Evolutionary conservation across 2,329 filamentous ascomycete species (phyloP), one percentile per base, ranked within the genome.

Genomic region (Sporothrix curviconia): DNA sequence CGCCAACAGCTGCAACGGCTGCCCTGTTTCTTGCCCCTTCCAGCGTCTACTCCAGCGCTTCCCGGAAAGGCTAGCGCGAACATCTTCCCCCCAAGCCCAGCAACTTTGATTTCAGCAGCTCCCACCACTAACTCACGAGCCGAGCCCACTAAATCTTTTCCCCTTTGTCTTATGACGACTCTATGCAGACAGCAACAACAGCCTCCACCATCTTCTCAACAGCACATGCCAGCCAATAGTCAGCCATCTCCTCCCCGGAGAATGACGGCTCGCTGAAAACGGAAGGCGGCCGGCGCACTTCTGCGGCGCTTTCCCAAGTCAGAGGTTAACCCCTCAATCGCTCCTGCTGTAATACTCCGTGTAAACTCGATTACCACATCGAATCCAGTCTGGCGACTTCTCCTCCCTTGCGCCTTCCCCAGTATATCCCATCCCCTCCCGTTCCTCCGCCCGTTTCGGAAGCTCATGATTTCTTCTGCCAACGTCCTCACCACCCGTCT

Each of bases 341-440:
- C 28, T 25, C 37, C 36, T 32, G 4, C 25, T 14, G 24, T 17
- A n/a, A 14, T 17, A 11, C 39, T n/a, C n/a, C n/a, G n/a, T n/a
- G 17, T 28, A 50, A 50, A 37, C 24, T 50, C 50, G 25, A 53
- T 52, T 52, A 53, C 50, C 37, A 22, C 50, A 43, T 53, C 50
- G 25, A 43, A 32, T 40, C 25, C 15, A 24, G 19, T 42, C 25
- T 32, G 25, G 37, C 37, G 50, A 53, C 30, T 32, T 37, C 34
- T n/a, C n/a, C n/a, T n/a, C n/a, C n/a, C n/a, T n/a, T n/a, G n/a
- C n/a, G n/a, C n/a, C n/a, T n/a, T n/a, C n/a, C n/a, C n/a, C n/a
- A n/a, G n/a, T n/a, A n/a, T n/a, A n/a, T n/a, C n/a, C n/a, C n/a
- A n/a, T n/a, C n/a, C n/a, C n/a, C n/a, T n/a, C n/a, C n/a, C n/a